Evolutionary conservation across 2,329 filamentous ascomycete species (phyloP).

Genomic region (Hymenoscyphus occultus): DNA sequence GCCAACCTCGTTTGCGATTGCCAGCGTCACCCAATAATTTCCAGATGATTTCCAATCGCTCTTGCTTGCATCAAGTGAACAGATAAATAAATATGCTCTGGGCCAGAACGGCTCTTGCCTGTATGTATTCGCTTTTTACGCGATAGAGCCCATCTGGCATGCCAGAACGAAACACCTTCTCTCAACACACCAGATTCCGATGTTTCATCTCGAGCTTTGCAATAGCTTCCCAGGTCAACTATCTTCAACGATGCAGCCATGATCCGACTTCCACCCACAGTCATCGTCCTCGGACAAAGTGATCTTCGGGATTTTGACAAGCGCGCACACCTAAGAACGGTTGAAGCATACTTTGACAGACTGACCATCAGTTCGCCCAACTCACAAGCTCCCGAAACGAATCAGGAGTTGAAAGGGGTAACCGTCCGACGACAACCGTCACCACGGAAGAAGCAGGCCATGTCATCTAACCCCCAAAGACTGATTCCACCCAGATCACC

Average conservation of each 20-base stretch:
- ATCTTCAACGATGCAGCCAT: constrained; percentile 20
- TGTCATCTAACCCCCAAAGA: neutral
- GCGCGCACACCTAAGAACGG: constrained; percentile 19
- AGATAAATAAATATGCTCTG: no score
- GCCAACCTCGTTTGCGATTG: no score
- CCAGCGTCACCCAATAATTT: no score
- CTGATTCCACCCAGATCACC: neutral
- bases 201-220: neutral
- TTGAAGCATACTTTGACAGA: constrained; percentile 12
- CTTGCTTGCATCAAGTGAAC: no score
- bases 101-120: neutral
- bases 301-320: constrained; percentile 31
- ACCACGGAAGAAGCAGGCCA: neutral
- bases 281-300: constrained; percentile 26
- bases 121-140: neutral
- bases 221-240: neutral
- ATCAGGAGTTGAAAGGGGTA: neutral
- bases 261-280: constrained; percentile 31
- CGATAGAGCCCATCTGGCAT: neutral
- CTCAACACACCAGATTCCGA: neutral
- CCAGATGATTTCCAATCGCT: no score
- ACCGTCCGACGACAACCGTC: neutral
- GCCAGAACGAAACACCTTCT: neutral
- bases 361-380: constrained; percentile 10
- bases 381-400: neutral